Evolutionary conservation across 2,329 filamentous ascomycete genomes (phyloP).

Genomic region (Aspergillus ochraceus): DNA sequence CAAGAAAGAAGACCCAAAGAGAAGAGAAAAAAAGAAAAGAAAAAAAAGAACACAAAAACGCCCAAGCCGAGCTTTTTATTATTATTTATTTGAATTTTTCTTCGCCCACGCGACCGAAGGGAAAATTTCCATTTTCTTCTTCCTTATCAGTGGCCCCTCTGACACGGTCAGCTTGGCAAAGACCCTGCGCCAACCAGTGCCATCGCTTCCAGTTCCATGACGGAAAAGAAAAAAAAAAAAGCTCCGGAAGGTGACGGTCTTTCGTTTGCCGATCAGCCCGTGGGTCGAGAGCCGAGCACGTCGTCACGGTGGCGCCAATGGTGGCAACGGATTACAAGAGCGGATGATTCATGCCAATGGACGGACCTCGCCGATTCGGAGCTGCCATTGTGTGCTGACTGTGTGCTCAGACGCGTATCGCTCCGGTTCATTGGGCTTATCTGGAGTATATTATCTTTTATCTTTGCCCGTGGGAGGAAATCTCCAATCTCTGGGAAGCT

Average conservation of each 20-base stretch:
- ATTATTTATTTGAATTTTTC: background rate
- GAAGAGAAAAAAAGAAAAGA: background rate
- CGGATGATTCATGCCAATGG: background rate
- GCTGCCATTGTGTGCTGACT: background rate
- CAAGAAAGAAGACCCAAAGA: background rate
- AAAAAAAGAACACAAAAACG: background rate
- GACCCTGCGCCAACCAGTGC: conserved; percentile 2
- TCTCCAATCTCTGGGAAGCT: too few relatives aligned
- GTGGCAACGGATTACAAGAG: background rate
- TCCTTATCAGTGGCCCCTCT: conserved; percentile 14
- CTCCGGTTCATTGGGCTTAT: conserved; percentile 1
- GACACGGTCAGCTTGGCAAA: conserved; percentile 5
- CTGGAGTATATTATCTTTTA: background rate
- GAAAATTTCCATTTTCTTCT: conserved; percentile 7
- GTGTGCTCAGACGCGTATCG: conserved; percentile 2
- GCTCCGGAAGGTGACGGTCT: background rate
- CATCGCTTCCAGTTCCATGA: background rate
- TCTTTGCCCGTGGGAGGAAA: too few relatives aligned
- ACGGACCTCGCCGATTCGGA: conserved; percentile 14
- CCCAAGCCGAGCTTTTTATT: background rate
- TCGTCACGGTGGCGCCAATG: background rate
- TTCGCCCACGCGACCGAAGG: conserved; percentile 6
- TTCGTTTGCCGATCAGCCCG: conserved; percentile 6
- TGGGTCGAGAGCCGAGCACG: conserved; percentile 10
- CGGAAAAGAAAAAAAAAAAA: background rate